Conservation (phyloP, 805 yeast species). For the Cephaloascus albidus region DNA sequence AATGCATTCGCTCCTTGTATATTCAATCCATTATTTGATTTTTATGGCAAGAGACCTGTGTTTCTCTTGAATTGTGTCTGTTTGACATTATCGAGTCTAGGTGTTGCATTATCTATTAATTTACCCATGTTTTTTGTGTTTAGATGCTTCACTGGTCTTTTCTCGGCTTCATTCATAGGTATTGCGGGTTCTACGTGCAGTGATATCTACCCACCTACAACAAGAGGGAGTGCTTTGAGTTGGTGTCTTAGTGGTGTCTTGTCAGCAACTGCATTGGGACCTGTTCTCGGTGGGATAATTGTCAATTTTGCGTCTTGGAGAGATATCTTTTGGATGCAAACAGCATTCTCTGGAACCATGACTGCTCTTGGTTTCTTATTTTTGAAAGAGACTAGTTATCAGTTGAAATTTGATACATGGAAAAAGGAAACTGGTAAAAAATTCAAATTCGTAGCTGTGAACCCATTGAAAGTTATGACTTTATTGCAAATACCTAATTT, state of each 20-base stretch:
- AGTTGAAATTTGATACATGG: constrained; percentile 12
- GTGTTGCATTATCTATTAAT: constrained; percentile 37
- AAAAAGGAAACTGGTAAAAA: constrained; percentile 11
- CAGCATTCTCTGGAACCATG: constrained; percentile 30
- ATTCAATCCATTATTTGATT: constrained; percentile 39
- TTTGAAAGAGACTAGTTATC: constrained; percentile 35
- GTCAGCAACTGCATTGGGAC: constrained; percentile 44
- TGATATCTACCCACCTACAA: constrained; percentile 39
- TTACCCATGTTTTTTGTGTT: constrained; percentile 46
- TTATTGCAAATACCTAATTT: constrained; percentile 34
- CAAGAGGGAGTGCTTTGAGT: constrained; percentile 44
- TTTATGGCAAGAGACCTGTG: constrained; percentile 39
- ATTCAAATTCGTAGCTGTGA: constrained; percentile 26
- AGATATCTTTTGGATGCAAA: constrained; percentile 34
- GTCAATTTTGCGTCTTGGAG: constrained; percentile 45
- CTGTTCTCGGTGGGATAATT: constrained; percentile 43
- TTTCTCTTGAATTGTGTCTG: constrained; percentile 29
- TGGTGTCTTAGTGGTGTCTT: constrained; percentile 41
- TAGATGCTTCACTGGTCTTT: constrained; percentile 37
- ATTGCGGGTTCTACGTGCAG: constrained; percentile 43
- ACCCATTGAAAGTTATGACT: constrained; percentile 34
- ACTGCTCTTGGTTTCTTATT: constrained; percentile 21
- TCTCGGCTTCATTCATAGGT: constrained; percentile 46
- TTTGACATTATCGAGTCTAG: constrained; percentile 5
- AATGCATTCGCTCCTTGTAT: constrained; percentile 47